Evolutionary conservation across 2,329 filamentous ascomycete species (phyloP), one percentile per base, ranked within the genome.

Genomic region (Clonostachys solani): DNA sequence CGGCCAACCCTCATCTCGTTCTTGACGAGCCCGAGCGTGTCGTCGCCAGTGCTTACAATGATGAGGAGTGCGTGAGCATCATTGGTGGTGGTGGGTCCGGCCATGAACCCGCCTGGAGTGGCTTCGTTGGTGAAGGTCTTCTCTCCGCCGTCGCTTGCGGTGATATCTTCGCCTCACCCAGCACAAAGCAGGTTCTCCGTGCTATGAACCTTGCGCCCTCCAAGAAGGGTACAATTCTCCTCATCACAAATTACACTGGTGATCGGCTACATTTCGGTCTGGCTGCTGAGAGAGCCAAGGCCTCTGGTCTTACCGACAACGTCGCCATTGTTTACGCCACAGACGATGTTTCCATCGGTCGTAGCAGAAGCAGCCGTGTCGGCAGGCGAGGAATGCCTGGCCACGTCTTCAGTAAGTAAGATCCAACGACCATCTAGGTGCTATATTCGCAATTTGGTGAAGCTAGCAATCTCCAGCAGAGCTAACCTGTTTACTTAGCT

Each of bases 241-340:
- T 89, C 17, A 83, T 88, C 9, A 89, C 87, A 77, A 90, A 90
- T 59, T 88, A 88, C 58, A 88, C 84, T 1, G 82, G 81, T 12
- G 81, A 84, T 60, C 78, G 88, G 43, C 68, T 90, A 49, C 87
- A 89, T 60, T 90, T 89, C 53, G 85, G 85, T 6, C 82, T 89
- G 73, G 86, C 82, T 1, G 82, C 85, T 6, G 86, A 89, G 61
- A 87, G 88, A 59, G 85, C 85, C 12, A 82, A 83, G 47, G 84
- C 84, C 1, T 59, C 61, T 13, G 69, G 69, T 10, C 73, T 77
- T 17, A 35, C 40, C 13, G 34, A 35, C 3, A 73, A 83, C 29
- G 80, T 84, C 0, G 81, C 87, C 50, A 86, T 89, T 75, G 77
- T 87, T 18, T 81, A 88, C 29, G 81, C 89, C 42, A 84, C 80